These are phyloP conservation scores for Fusarium sp. DNA, from an alignment of 2,329 filamentous ascomycete genomes.

Conservation along the genomic window DNA sequence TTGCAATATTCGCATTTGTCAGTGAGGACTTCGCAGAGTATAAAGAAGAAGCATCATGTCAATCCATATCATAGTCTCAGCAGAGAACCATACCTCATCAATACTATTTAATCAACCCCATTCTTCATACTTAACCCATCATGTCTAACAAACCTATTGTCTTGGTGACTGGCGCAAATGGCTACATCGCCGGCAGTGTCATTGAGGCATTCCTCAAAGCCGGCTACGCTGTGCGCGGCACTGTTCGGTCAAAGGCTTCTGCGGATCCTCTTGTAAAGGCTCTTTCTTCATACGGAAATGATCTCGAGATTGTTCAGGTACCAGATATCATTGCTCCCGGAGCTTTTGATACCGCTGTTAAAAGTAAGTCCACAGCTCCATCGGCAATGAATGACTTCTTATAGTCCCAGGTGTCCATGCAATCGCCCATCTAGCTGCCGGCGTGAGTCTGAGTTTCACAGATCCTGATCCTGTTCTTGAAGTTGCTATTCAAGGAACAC, in stretches of 20 bases:
- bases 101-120: neutral
- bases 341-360: slow-evolving; percentile 52
- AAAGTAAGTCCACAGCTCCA: slow-evolving; percentile 29
- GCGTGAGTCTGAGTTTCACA: slow-evolving; percentile 36
- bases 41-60: neutral
- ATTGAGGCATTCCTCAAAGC: slow-evolving; percentile 51
- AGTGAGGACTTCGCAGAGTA: neutral
- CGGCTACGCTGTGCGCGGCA: slow-evolving; percentile 54
- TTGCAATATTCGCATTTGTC: neutral
- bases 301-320: slow-evolving; percentile 46
- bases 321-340: slow-evolving; percentile 49
- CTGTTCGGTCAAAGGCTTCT: slow-evolving; percentile 48
- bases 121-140: neutral
- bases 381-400: neutral
- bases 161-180: slow-evolving; percentile 54
- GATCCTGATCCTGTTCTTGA: slow-evolving; percentile 38
- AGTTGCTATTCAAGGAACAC: slow-evolving; percentile 35
- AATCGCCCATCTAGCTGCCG: slow-evolving; percentile 39
- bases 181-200: slow-evolving; percentile 53
- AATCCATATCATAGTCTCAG: neutral
- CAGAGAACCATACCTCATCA: neutral
- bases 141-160: slow-evolving; percentile 44
- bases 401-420: slow-evolving; percentile 34
- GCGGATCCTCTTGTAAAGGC: slow-evolving; percentile 31
- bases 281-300: slow-evolving; percentile 35